Base-by-base conservation (phyloP, 2,329 filamentous ascomycete species). In the Tolypocladium album region DNA sequence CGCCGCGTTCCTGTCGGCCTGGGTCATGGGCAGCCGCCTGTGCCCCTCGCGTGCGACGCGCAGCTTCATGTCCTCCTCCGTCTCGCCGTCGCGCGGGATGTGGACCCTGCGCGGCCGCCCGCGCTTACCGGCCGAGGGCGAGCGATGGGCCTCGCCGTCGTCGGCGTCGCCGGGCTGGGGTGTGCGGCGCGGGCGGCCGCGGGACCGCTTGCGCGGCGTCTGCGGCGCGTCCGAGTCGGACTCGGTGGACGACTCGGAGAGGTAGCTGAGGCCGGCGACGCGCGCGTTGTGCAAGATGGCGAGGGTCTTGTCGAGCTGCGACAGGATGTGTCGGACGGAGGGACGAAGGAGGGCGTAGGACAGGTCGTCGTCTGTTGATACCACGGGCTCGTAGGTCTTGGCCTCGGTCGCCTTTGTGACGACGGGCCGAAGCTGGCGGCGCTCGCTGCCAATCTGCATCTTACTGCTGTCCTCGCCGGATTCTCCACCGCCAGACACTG, bases 301-400 rank as follows among this genome's bases (percentile, higher is more conserved):
- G 7, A 96, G 80, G 0, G 93, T 79, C 6, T 77, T 72, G 66
- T 97, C 90, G 1, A 96, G 70, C 42, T 85, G 83, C 1, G 79
- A 74, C 11, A 96, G 77, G 20, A 92, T 81, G 64, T 90, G 87
- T n/a, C 86, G 80, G 13, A 89, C 80, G 0, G 84, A 80, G 0
- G 91, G 90, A 0, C 81, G 80, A 20, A 96, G 75, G 6, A 95
- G 76, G 1, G 73, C 70, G 61, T 81, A 77, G 0, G 90, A 89
- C 56, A 78, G 70, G 1, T 88, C 85, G 64, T 96, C 91, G 66
- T 96, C 87, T 1, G 84, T 81, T 9, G 88, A 81, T 6, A 90
- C 73, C 2, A 80, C 77, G 0, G 88, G 84, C 13, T 72, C 71
- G 40, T 77, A 75, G 0, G 69, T 70, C 57, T 65, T 68, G 12